Evolutionary conservation across 2,329 filamentous ascomycete species (phyloP), one percentile per base, ranked within the genome.

Genomic region (Hypoxylon sp.): DNA sequence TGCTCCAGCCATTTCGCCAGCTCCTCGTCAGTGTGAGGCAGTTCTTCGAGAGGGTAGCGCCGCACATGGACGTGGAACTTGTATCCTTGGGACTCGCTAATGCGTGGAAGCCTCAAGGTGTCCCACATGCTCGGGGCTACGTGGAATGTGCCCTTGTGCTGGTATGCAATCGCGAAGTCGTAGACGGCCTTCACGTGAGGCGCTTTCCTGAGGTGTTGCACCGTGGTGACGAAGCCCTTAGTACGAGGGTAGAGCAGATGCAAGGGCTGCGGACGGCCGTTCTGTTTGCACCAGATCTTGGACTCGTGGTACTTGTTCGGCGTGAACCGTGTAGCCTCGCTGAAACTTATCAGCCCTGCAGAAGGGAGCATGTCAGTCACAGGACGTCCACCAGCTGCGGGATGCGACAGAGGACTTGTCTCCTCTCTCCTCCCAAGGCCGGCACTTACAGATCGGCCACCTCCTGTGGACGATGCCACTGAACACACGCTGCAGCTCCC

Each of bases 261-360:
- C 70, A 77, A 76, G 5, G 83, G 83, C 60, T 84, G 76, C 2
- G 79, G 78, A 42, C 78, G 79, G 59, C 75, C 69, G 63, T 81
- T 78, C 58, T 75, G 73, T 51, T 76, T 75, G 72, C 83, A 87
- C 80, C 82, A 87, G 5, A 70, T 67, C 55, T 75, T 75, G 1
- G 83, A 80, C 60, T 81, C 76, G 40, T 75, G 72, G 62, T 82
- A 80, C 70, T 86, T 87, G 52, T 74, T 67, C 1, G 74, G 74
- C 2, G 82, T 86, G 69, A 79, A 87, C 59, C 85, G 79, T 7
- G 84, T 87, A n/a, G 81, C 82, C 74, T 88, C 85, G 66, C 82
- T 85, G 76, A 84, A 88, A 66, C 83, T 84, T 64, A 88, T 80
- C 64, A 88, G 81, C 86, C 84, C 84, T 87, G 63, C 8, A 49